Conservation (phyloP, 208 protist genomes). For the Angomonas deanei region DNA sequence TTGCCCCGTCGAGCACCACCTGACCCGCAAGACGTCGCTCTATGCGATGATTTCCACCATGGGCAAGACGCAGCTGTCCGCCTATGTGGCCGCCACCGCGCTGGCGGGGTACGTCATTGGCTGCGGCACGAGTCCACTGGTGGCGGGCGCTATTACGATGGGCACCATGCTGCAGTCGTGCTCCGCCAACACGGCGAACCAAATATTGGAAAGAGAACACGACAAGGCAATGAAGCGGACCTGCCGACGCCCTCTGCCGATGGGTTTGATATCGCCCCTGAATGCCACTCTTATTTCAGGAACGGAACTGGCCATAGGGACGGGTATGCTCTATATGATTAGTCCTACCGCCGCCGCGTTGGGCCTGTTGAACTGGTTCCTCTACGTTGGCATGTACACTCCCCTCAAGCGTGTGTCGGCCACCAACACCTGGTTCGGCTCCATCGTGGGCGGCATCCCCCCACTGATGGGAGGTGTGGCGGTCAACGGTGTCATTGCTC, state of each 20-base stretch:
- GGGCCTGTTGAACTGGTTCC: conserved; percentile 71
- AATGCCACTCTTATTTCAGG: conserved; percentile 34
- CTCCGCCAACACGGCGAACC: conserved; percentile 88
- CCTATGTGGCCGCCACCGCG: conserved; percentile 75
- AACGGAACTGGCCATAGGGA: conserved; percentile 55
- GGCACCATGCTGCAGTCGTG: conserved; percentile 81
- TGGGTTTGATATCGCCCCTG: conserved; percentile 50
- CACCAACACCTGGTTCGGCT: conserved; percentile 89
- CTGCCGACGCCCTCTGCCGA: conserved; percentile 77
- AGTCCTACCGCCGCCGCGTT: conserved; percentile 56
- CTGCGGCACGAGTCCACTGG: conserved; percentile 42
- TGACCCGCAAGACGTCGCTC: conserved; percentile 20
- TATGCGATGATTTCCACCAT: conserved; percentile 43
- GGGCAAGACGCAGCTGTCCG: conserved; percentile 80
- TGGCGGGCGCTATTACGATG: conserved; percentile 38
- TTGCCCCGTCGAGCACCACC: conserved; percentile 39
- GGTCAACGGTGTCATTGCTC: conserved; percentile 34
- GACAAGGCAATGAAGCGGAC: conserved; percentile 89
- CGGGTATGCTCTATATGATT: conserved; percentile 55
- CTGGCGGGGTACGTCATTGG: conserved; percentile 72
- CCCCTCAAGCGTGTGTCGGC: conserved; percentile 83
- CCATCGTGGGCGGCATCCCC: conserved; percentile 88
- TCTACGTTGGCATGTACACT: conserved; percentile 89
- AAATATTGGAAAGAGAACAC: conserved; percentile 75
- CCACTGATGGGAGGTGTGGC: conserved; percentile 87